Evolutionary conservation across 2,329 filamentous ascomycete species (phyloP).

Genomic region (Penicillium griseofulvum): DNA sequence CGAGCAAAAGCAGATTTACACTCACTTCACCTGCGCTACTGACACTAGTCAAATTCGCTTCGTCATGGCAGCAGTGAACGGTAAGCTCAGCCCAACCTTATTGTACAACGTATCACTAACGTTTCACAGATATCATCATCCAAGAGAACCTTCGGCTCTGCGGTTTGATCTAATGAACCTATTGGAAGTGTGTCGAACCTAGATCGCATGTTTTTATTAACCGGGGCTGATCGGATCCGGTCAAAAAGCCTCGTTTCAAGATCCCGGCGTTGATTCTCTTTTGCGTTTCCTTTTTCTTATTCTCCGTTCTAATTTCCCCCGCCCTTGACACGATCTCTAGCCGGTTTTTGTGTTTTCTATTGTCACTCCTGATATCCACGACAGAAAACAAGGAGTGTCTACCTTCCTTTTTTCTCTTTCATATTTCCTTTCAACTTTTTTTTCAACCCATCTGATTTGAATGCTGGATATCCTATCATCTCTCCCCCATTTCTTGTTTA

Average conservation of each 20-base stretch:
- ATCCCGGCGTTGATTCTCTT: slow-evolving; percentile 25
- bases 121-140: slow-evolving; percentile 88
- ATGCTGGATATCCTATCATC: slow-evolving; percentile 42
- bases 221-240: slow-evolving; percentile 24
- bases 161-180: slow-evolving; percentile 77
- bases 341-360: slow-evolving; percentile 23
- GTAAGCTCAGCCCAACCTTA: slow-evolving; percentile 51
- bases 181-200: slow-evolving; percentile 29
- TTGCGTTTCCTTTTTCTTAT: slow-evolving; percentile 16
- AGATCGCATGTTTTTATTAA: slow-evolving; percentile 35
- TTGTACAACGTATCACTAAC: not conserved
- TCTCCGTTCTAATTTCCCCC: slow-evolving; percentile 32
- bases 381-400: slow-evolving; percentile 22
- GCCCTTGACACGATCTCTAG: slow-evolving; percentile 31
- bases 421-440: slow-evolving; percentile 29
- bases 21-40: slow-evolving; percentile 97
- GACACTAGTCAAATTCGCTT: slow-evolving; percentile 99
- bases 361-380: slow-evolving; percentile 26
- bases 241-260: slow-evolving; percentile 25
- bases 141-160: slow-evolving; percentile 98
- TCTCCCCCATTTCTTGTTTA: slow-evolving; percentile 24
- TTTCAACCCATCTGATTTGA: slow-evolving; percentile 26
- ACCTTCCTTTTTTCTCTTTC: slow-evolving; percentile 26
- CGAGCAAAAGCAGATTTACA: slow-evolving; percentile 99
- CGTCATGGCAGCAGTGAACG: slow-evolving; percentile 99